Base-by-base conservation (phyloP, 176 grass and related monocot genomes). In the Cymbopogon citratus region DNA sequence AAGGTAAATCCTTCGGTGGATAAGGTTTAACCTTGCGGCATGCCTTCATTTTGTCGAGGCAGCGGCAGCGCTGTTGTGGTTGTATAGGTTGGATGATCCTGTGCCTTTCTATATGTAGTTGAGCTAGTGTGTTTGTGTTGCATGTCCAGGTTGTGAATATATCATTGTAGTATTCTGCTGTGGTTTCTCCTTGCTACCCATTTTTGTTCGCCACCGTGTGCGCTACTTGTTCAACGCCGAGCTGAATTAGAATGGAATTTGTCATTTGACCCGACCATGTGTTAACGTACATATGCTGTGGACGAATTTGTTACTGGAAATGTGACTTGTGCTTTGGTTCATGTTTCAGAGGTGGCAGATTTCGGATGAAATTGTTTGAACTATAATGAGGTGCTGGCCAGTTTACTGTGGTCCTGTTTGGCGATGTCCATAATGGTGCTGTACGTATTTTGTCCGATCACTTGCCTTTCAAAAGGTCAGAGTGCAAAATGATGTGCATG, bases 91-190 rank as follows among this genome's bases (percentile, higher is more conserved):
- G 78, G 84, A 89, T 4, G 66, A 73, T 36, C 73, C 40, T 15
- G 40, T 29, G 71, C 83, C 66, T 78, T 65, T 75, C 49, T 62
- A 67, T 77, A 80, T 89, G 78, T 94, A 87, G 64, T 63, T 80
- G 64, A 67, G 72, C 46, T 82, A 85, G 81, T 41, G 77, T 87
- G 85, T 68, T 89, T 72, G 59, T 83, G 71, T 81, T 88, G 73
- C 83, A 59, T 91, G 78, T 51, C 39, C 0, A 69, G 73, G 72
- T 69, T 97, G 88, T 97, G 91, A 93, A 97, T 97, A 93, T 91
- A 87, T 91, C 81, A 40, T 82, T 63, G 33, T 81, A 41, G 43
- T 82, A 63, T 67, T 77, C 61, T 73, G 63, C 24, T 67, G 16
- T n/a, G 65, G 41, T 27, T 27, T 24, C 28, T 29, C 66, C 52